Conservation (phyloP, 805 yeast species). For the Maudiozyma bulderi region DNA sequence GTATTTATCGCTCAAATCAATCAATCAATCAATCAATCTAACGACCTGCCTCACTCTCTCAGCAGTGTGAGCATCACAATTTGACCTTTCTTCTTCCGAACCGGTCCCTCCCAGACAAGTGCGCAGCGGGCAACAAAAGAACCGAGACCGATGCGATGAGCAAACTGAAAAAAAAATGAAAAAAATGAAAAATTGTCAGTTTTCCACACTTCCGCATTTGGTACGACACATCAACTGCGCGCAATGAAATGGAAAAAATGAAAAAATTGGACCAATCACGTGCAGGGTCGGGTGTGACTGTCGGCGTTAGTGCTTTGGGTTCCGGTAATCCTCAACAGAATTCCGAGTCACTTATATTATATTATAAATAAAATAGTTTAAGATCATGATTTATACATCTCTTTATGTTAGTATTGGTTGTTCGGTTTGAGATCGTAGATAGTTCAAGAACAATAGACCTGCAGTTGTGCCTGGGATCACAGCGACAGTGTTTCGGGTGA, state of each 20-base stretch:
- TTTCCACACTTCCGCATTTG: too few species aligned
- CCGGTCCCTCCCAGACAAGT: neutral
- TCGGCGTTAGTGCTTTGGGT: neutral
- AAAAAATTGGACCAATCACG: neutral
- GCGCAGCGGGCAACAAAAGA: neutral
- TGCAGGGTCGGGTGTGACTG: neutral
- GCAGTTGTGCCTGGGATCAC: conserved; percentile 84
- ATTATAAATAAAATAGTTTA: neutral
- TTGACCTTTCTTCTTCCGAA: neutral
- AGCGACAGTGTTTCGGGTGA: conserved; percentile 57
- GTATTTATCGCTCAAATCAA: too few species aligned
- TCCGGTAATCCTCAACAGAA: neutral
- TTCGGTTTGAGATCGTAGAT: conserved; percentile 42
- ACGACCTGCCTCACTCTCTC: too few species aligned
- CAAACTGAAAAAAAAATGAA: neutral
- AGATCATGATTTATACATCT: neutral
- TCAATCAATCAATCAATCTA: too few species aligned
- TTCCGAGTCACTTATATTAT: too few species aligned
- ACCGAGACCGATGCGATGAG: neutral
- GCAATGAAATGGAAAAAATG: neutral
- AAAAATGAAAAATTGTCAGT: neutral
- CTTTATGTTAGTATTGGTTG: neutral
- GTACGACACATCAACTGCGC: neutral
- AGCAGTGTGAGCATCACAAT: too few species aligned
- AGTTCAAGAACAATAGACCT: conserved; percentile 77